These are phyloP conservation scores for Boletus rufocinnamomeus DNA, from an alignment of 768 basidiomycete genomes.

Conservation along the genomic window DNA sequence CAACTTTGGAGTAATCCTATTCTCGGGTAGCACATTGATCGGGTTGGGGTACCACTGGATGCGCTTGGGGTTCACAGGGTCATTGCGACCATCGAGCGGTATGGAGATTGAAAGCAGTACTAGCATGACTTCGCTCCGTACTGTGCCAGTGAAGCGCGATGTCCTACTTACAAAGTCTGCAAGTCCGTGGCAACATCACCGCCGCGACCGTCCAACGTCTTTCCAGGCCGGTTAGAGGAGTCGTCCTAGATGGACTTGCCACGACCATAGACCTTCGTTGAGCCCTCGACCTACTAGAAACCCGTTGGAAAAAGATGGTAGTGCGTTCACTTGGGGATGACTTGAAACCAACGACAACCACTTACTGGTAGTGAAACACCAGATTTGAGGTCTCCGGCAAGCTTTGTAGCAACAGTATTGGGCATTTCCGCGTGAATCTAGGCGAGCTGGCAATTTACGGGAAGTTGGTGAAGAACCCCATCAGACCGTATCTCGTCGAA, in stretches of 20 bases:
- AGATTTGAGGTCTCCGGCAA: conserved; percentile 60
- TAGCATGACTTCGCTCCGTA: conserved; percentile 68
- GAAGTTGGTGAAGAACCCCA: neutral
- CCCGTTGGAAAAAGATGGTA: conserved; percentile 42
- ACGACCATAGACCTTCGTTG: conserved; percentile 56
- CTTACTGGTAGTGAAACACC: conserved; percentile 72
- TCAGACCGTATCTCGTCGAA: neutral
- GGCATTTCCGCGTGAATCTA: conserved; percentile 4
- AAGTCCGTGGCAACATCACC: conserved; percentile 75
- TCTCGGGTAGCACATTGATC: conserved; percentile 64
- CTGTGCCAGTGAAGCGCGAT: conserved; percentile 55
- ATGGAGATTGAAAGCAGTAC: conserved; percentile 24
- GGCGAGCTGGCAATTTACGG: neutral
- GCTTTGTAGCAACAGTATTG: conserved; percentile 42
- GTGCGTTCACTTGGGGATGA: neutral
- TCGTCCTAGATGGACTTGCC: conserved; percentile 78
- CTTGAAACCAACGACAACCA: conserved; percentile 7
- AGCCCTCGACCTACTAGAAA: conserved; percentile 81
- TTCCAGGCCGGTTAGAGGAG: conserved; percentile 64
- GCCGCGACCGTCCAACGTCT: conserved; percentile 65
- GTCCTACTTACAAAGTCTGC: conserved; percentile 68
- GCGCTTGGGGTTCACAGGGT: conserved; percentile 70
- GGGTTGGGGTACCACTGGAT: conserved; percentile 70
- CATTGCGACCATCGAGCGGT: conserved; percentile 69
- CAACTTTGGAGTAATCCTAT: conserved; percentile 69